Evolutionary conservation across 1,284 basidiomycete genomes (phyloP).

Genomic region (Anthracocystis setariae): DNA sequence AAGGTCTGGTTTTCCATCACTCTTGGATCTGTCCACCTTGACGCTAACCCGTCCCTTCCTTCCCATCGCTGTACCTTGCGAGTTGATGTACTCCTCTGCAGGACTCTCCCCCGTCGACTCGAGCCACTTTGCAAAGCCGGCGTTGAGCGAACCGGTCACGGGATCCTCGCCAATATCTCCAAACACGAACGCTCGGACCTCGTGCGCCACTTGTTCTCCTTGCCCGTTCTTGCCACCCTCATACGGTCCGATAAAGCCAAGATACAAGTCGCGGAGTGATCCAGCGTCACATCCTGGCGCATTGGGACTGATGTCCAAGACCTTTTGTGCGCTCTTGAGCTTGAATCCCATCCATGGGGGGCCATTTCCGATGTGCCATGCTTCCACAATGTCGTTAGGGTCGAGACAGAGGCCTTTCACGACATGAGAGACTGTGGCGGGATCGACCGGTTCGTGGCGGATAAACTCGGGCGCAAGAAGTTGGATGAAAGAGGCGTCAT

Average conservation of each 20-base stretch:
- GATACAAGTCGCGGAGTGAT: constrained; percentile 22
- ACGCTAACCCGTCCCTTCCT: constrained; percentile 48
- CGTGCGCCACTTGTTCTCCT: constrained; percentile 26
- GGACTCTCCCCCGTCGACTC: constrained; percentile 31
- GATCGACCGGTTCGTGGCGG: constrained; percentile 37
- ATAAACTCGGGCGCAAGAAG: constrained; percentile 50
- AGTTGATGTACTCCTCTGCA: constrained; percentile 29
- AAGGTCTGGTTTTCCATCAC: constrained; percentile 23
- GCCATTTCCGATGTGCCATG: constrained; percentile 58
- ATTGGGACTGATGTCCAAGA: constrained; percentile 42
- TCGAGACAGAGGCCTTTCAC: constrained; percentile 29
- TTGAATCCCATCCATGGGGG: constrained; percentile 55
- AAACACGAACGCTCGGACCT: constrained; percentile 49
- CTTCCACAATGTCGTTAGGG: constrained; percentile 24
- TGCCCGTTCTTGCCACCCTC: constrained; percentile 19
- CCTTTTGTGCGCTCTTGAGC: constrained; percentile 33
- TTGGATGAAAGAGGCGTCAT: constrained; percentile 16
- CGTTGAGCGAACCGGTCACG: constrained; percentile 60
- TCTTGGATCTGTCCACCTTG: constrained; percentile 13
- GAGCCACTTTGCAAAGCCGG: constrained; percentile 55
- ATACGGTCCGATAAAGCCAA: constrained; percentile 56
- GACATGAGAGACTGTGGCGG: constrained; percentile 18
- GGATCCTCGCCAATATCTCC: constrained; percentile 54
- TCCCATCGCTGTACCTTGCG: constrained; percentile 48
- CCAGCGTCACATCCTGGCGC: constrained; percentile 12